phyloP scores from a whole-genome alignment of 495 filamentous ascomycete species.

The Hypoxylon subgilvum region DNA sequence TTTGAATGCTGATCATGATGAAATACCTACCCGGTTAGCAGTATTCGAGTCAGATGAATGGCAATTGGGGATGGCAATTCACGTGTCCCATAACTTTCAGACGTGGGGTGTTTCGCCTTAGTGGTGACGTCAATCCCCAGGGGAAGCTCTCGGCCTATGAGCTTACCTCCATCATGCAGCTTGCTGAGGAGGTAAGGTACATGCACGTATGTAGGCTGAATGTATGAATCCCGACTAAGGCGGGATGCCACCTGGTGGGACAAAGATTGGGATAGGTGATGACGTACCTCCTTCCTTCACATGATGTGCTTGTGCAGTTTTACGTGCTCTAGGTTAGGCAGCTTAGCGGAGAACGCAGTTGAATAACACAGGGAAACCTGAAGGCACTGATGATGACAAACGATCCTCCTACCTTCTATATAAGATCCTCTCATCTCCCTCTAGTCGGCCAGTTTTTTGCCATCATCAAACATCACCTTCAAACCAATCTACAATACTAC shows the following conservation, averaged over 20 bases:
- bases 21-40: conserved; percentile 12
- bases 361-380: neutral
- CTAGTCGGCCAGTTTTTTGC: neutral
- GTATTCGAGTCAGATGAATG: neutral
- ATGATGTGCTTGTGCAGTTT: conserved; percentile 19
- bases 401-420: conserved; percentile 19
- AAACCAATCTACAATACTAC: neutral
- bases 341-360: too few relatives aligned
- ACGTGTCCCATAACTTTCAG: conserved; percentile 1
- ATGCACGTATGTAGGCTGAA: neutral
- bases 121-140: conserved; percentile 35
- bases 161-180: conserved; percentile 13
- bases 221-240: conserved; percentile 9
- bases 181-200: conserved; percentile 2
- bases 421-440: conserved; percentile 18
- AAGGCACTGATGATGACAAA: conserved; percentile 7
- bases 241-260: conserved; percentile 9
- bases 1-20: conserved; percentile 26
- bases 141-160: conserved; percentile 7
- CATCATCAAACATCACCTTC: conserved; percentile 24
- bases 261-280: conserved; percentile 25
- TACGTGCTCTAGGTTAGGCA: neutral
- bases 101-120: conserved; percentile 1
- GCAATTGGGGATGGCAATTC: conserved; percentile 27
- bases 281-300: conserved; percentile 26